Base-by-base conservation (phyloP, 495 filamentous ascomycete species). In the Tuber umbilicatum region DNA sequence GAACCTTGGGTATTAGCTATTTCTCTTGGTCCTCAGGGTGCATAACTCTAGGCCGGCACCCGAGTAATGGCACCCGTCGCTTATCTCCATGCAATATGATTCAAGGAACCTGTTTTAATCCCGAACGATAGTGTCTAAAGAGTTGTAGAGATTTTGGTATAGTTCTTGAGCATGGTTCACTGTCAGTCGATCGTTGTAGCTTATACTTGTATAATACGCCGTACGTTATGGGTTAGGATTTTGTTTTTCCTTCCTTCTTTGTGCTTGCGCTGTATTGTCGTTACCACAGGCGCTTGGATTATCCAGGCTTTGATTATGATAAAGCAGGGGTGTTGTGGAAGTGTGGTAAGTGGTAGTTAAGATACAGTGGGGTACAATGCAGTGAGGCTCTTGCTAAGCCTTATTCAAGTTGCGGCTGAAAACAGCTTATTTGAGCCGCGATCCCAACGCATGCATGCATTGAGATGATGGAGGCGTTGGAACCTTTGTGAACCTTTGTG, bases 371-470 rank as follows among this genome's bases (percentile, higher is more conserved):
- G 1, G 14, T 64, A 5, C 4, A 27, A 64, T 64, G 55, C 14
- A 12, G 55, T 35, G 55, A 64, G 55, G 27, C 55, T 64, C 55
- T 64, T 64, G 55, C 14, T 64, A 14, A 64, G 14, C 14, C 2
- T 17, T 31, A 12, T 1, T 35, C 27, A 2, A 31, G 55, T 64
- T 64, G 55, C 55, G 27, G 55, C 55, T 64, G 55, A 64, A 35
- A 64, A 64, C 31, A 64, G 27, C 16, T 64, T 64, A 64, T 64
- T 64, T 64, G 55, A 64, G 55, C 55, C 55, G 55, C 55, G 14
- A 64, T n/a, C 55, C 4, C 27, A 35, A 35, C 55, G 12, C 55
- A 35, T 17, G 27, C 55, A 35, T 64, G 55, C 55, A 64, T 19
- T 19, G 55, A 64, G 27, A 64, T 64, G 55, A 35, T 64, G 27